Conservation (phyloP, 2,329 filamentous ascomycete species). For the Colletotrichum sp. region DNA sequence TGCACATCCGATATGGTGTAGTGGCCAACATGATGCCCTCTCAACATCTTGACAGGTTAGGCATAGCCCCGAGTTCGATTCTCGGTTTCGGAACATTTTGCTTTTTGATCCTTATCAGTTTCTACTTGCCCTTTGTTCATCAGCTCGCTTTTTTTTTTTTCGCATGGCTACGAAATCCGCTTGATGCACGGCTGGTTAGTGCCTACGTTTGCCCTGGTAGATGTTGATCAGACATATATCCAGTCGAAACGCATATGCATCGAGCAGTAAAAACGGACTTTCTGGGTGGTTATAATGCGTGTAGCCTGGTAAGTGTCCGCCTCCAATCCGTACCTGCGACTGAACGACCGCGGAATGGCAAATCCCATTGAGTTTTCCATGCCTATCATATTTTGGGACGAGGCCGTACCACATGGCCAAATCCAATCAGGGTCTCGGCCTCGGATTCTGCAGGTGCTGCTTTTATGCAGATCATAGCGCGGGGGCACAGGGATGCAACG, state of each 20-base stretch:
- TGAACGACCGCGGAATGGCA: not conserved
- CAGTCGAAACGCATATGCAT: not conserved
- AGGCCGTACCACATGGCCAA: not conserved
- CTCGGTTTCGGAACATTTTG: conserved; percentile 15
- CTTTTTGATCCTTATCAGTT: not conserved
- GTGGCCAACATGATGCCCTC: conserved; percentile 22
- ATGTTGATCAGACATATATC: not conserved
- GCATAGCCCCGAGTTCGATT: conserved; percentile 20
- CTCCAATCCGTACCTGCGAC: not conserved
- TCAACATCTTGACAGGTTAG: not conserved
- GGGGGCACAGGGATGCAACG: not conserved
- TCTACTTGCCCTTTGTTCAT: not conserved
- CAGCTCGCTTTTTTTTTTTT: not conserved
- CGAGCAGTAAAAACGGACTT: not conserved
- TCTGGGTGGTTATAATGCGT: not conserved
- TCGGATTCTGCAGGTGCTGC: not conserved
- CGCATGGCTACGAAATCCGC: not conserved
- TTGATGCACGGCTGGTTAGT: not conserved
- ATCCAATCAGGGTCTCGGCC: not conserved
- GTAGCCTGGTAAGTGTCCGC: not conserved
- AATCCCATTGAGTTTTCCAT: not conserved
- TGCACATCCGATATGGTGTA: conserved; percentile 15
- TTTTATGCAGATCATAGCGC: not conserved
- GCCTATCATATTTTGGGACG: not conserved
- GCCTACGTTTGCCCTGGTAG: not conserved